Conservation (phyloP, 1,139 yeast species). For the Saccharomyces hybrid region DNA sequence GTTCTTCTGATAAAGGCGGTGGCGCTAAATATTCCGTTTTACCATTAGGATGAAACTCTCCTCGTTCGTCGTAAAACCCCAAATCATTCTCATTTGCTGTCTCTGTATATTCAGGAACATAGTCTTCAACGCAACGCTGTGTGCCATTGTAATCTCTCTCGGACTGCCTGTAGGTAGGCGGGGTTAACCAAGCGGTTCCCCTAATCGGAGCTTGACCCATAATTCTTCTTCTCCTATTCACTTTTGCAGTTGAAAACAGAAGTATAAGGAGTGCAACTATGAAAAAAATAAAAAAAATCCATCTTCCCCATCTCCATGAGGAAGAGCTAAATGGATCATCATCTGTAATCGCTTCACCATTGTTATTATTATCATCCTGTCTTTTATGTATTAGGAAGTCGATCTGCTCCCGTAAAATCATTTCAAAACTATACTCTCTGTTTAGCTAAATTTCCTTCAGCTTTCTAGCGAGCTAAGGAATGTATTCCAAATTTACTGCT, state of each 20-base stretch:
- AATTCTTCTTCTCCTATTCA: constrained; percentile 50
- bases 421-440: not conserved
- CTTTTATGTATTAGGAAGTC: not conserved
- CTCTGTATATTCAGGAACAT: constrained; percentile 61
- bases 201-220: constrained; percentile 64
- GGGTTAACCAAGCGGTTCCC: constrained; percentile 89
- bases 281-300: constrained; percentile 45
- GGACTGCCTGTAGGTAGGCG: constrained; percentile 76
- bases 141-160: constrained; percentile 50
- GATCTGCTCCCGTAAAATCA: not conserved
- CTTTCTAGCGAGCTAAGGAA: not conserved
- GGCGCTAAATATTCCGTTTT: constrained; percentile 24
- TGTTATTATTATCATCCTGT: constrained; percentile 1
- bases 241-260: constrained; percentile 43
- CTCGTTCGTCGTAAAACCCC: constrained; percentile 70
- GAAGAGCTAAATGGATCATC: constrained; percentile 12
- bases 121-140: constrained; percentile 36
- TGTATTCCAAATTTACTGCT: not conserved
- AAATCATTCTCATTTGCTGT: constrained; percentile 61
- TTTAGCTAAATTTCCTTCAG: not conserved
- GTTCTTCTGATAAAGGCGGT: constrained; percentile 13
- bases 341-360: not conserved
- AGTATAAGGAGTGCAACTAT: constrained; percentile 38
- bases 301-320: constrained; percentile 34
- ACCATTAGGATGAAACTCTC: constrained; percentile 40